Base-by-base conservation (phyloP, 345 rosid genomes). In the Cardamine chenopodiifolia region DNA sequence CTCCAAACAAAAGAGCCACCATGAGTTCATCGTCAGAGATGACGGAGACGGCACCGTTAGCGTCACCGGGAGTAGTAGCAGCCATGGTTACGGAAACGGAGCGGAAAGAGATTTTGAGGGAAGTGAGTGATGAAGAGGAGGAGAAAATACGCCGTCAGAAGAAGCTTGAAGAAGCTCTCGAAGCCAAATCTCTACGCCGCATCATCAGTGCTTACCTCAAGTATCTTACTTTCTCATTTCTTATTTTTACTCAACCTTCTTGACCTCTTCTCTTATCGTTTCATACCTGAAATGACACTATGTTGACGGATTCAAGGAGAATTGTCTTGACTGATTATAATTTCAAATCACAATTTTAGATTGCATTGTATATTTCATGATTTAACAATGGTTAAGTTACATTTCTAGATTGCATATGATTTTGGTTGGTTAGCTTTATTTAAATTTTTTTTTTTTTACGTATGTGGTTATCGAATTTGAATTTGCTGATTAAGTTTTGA, bases 131-230 rank as follows among this genome's bases (percentile, higher is more conserved):
- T 31, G 89, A 78, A 61, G 96, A 86, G 40, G 90, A 87, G 65
- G 94, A 85, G 59, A 88, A 79, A 34, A 83, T 80, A 48, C 82
- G 65, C 15, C 98, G 94, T 61, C 90, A 83, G 75, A 80, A 89
- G 71, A 91, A 76, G 83, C 87, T 89, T 42, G 97, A 95, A 83
- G 99, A 92, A 83, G 97, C 90, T 44, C 92, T 95, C 37, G 97
- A 95, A 81, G 89, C 90, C 83, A 82, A 90, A 82, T 92, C 99
- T 68, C 99, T 95, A 20, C 76, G 97, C 66, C 97, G 99, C 74
- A 95, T 95, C 63, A 86, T 95, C 78, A 90, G 91, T 68, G 99
- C 99, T 80, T 95, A 87, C 71, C 93, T 92, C 85, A 90, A 95
- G 99, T 92, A 79, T 47, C 18, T 68, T 49, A 20, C 45, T 26